phyloP scores from a whole-genome alignment of 345 rosid genomes.

The Citrus reticulata region DNA sequence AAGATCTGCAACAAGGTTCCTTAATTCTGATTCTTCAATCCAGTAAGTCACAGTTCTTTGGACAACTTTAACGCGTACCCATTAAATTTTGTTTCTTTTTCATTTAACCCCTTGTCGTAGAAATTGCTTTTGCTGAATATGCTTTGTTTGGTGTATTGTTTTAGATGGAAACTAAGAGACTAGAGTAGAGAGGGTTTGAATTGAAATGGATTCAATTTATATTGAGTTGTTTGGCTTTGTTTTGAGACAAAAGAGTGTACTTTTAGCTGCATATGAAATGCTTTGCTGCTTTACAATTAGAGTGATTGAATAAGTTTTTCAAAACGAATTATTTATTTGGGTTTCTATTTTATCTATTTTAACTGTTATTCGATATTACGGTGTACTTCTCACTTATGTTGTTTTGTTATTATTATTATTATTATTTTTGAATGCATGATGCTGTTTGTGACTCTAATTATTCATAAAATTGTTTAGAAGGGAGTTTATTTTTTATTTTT shows the following conservation, averaged over 20 bases:
- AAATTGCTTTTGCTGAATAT: neutral
- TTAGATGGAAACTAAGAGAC: neutral
- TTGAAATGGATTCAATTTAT: constrained; percentile 12
- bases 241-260: neutral
- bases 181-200: neutral
- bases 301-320: constrained; percentile 5
- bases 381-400: neutral
- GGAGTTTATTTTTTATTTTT: neutral
- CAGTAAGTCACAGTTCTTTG: neutral
- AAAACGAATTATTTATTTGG: too few relatives aligned
- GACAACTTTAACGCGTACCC: neutral
- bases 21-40: neutral
- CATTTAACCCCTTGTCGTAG: neutral
- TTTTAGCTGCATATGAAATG: neutral
- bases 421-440: neutral
- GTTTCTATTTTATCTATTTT: neutral
- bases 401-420: neutral
- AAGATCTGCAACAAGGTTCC: neutral
- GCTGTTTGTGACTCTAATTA: neutral
- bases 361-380: neutral
- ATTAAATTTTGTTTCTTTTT: neutral
- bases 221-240: neutral
- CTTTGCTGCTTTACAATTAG: neutral
- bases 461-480: neutral
- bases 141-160: neutral